Evolutionary conservation across 2,329 filamentous ascomycete species (phyloP), one percentile per base, ranked within the genome.

Genomic region (Davidsoniella neocaledoniae): DNA sequence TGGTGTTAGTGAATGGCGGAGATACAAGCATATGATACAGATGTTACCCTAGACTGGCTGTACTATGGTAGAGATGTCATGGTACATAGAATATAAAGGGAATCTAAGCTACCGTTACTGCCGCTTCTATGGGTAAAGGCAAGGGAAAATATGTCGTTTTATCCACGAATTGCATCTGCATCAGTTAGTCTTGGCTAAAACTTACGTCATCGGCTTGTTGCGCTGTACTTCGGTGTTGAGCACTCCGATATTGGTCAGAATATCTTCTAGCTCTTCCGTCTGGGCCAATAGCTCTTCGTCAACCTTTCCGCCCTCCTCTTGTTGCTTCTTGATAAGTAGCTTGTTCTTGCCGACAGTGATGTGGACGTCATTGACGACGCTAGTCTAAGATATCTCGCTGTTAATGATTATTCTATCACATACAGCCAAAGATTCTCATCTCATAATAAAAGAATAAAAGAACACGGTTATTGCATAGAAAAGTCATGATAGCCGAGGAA

Each of bases 201-300:
- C 75, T 55, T 71, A 90, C 84, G 74, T 81, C 57, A 96, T 65
- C 55, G 76, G 69, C 41, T 87, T 78, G 64, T 95, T 80, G 62
- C 98, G 91, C 62, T 94, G 85, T 42, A 96, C 68, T 66, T 96
- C 90, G 66, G 96, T 95, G 67, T 98, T 98, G 58, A 98, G 72
- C 56, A 73, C 76, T 4, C 81, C 82, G 10, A 98, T 71, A 70
- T 95, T 95, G 59, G 91, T 91, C 64, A 96, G 91, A 21, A 75
- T 74, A 33, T 43, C n/a, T 19, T 39, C 23, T 2, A 52, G 36
- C 37, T 52, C 50, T 4, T 25, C 50, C 1, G 47, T 49, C 23
- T 52, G 49, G 25, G 43, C 43, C 9, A 43, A 2, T 2, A 52
- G 42, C 29, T 41, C 21, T 7, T 43, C 33, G 33, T 48, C 46